A percentile compares a stretch with the other conserved stretches of the same genome.
phyloP scores from a whole-genome alignment of 495 filamentous ascomycete species.

The Jackrogersella minutella region DNA sequence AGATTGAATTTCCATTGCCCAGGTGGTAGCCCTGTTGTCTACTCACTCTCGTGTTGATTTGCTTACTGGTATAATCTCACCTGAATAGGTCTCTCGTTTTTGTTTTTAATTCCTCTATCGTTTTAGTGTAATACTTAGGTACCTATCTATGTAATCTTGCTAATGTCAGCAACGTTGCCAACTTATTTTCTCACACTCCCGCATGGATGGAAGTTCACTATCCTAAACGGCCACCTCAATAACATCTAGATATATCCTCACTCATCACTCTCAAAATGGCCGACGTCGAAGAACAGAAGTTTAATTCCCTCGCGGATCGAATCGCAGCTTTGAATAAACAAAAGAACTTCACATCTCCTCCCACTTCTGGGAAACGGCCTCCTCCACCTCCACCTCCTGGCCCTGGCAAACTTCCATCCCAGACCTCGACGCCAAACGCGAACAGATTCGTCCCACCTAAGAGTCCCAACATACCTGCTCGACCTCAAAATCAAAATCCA shows the following conservation, averaged over 20 bases:
- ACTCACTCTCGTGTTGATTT: background rate
- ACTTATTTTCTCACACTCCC: background rate
- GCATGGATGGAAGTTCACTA: background rate
- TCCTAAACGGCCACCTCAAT: background rate
- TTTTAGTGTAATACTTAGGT: background rate
- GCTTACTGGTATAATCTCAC: background rate
- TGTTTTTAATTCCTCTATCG: background rate
- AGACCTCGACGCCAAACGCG: slow-evolving; percentile 32
- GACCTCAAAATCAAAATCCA: slow-evolving; percentile 42
- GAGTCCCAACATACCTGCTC: slow-evolving; percentile 50
- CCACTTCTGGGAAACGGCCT: slow-evolving; percentile 50
- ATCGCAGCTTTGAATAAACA: slow-evolving; percentile 64
- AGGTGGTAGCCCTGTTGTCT: background rate
- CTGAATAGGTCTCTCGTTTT: background rate
- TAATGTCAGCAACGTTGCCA: background rate
- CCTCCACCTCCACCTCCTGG: slow-evolving; percentile 59
- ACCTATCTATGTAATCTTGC: background rate
- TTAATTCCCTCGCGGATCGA: slow-evolving; percentile 61
- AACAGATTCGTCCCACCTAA: slow-evolving; percentile 36
- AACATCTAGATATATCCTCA: background rate
- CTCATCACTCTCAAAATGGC: slow-evolving; percentile 50
- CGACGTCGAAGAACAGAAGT: slow-evolving; percentile 63
- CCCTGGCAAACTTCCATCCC: slow-evolving; percentile 36
- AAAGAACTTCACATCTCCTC: slow-evolving; percentile 57
- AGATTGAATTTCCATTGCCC: background rate